Evolutionary conservation across 768 basidiomycete genomes (phyloP), one percentile per base, ranked within the genome.

Genomic region (Psilocybe subaeruginosa): DNA sequence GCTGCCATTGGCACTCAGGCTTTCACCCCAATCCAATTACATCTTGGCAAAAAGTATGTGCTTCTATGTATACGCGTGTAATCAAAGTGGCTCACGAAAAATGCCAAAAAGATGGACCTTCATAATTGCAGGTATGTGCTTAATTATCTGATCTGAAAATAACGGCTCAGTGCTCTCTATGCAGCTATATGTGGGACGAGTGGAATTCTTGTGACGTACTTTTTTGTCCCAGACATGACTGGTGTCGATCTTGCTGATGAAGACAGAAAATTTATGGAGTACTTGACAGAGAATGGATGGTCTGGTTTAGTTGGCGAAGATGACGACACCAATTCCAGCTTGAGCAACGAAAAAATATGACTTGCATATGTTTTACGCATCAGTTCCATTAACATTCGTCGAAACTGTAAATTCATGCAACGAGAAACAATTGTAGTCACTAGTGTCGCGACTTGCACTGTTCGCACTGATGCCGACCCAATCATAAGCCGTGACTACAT

Each of bases 1-100:
- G 91, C 90, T 17, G 89, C 86, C n/a, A 60, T 89, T 54, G 88
- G 89, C 8, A 88, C 86, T 0, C 87, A 90, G 66, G 85, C 82
- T 1, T 89, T 89, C 70, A 88, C 86, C 3, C 88, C 88, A 3
- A 88, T 90, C 62, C 85, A 87, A 67, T 75, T 76, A 57, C 80
- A 88, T 68, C 82, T 89, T n/a, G 89, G 89, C 12, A 85, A 88
- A 68, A 82, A 79, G 84, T 84, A 66, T 48, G 76, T 71, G 53
- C 51, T 58, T 58, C 23, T 54, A 51, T 33, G 53, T 11, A 16
- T 17, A 54, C 8, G 7, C 19, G 49, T 2, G 47, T 33, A 14
- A 11, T 1, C 31, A 2, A 35, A 35, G 33, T 35, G 33, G 11
- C 33, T 35, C 6, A 35, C 11, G 7, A 11, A 11, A 35, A 11